Conservation (phyloP, 805 yeast species). For the Torulaspora franciscae region DNA sequence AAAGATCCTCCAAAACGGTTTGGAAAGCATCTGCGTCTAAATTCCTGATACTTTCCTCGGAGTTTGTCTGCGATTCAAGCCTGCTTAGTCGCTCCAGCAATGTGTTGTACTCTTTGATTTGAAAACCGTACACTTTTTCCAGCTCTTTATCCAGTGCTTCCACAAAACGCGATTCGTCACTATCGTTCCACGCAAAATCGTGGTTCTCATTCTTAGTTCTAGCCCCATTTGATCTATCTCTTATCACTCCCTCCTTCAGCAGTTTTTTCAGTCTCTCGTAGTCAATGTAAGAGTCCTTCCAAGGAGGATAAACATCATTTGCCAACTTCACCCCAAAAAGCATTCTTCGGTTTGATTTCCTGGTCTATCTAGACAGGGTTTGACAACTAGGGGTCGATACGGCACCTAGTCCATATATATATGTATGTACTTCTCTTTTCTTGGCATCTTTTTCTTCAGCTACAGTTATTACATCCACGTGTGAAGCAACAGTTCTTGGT, state of each 20-base stretch:
- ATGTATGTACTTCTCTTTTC: conserved; percentile 2
- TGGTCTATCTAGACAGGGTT: background rate
- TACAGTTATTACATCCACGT: conserved; percentile 3
- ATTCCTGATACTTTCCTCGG: conserved; percentile 33
- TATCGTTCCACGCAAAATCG: conserved; percentile 55
- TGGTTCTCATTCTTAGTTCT: conserved; percentile 12
- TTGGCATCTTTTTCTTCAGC: conserved; percentile 1
- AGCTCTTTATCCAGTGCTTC: conserved; percentile 60
- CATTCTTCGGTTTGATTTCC: conserved; percentile 42
- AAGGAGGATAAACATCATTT: conserved; percentile 78
- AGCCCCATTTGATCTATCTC: conserved; percentile 14
- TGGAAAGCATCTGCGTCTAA: conserved; percentile 63
- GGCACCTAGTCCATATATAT: background rate
- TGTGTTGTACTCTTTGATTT: conserved; percentile 59
- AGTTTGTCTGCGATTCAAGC: conserved; percentile 56
- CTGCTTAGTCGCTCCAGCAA: conserved; percentile 59
- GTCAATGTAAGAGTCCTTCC: conserved; percentile 71
- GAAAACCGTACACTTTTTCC: conserved; percentile 74
- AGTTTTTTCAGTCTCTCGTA: conserved; percentile 62
- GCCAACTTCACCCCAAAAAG: conserved; percentile 79
- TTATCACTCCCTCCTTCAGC: conserved; percentile 60
- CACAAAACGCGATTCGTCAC: conserved; percentile 68
- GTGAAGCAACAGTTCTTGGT: background rate
- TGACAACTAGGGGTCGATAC: background rate
- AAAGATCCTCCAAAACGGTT: conserved; percentile 61